A percentile compares a stretch with the other conserved stretches of the same genome.
Evolutionary conservation across 176 grass and related monocot genomes (phyloP).

Genomic region (Hordeum vulgare): MorexV3_pseudomolecules_assembly NC_058520.1:508643738-508644237

Average conservation of each 20-base stretch:
- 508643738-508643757: conserved; percentile 43
- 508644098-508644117: background rate
- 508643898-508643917: background rate
- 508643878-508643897: conserved; percentile 51
- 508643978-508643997: background rate
- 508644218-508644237: conserved; percentile 91
- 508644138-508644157: conserved; percentile 4
- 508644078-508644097: background rate
- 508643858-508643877: conserved; percentile 98
- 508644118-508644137: background rate
- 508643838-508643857: conserved; percentile 89
- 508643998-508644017: background rate
- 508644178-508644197: conserved; percentile 50
- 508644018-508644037: background rate
- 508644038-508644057: background rate
- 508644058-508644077: background rate
- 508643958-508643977: background rate
- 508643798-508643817: conserved; percentile 34
- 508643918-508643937: conserved; percentile 15
- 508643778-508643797: conserved; percentile 31
- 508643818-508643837: conserved; percentile 60
- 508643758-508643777: conserved; percentile 19
- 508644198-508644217: conserved; percentile 81
- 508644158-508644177: background rate
- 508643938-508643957: background rate